phyloP scores from a whole-genome alignment of 164 flowering plant genomes.

The Sedum album region DNA sequence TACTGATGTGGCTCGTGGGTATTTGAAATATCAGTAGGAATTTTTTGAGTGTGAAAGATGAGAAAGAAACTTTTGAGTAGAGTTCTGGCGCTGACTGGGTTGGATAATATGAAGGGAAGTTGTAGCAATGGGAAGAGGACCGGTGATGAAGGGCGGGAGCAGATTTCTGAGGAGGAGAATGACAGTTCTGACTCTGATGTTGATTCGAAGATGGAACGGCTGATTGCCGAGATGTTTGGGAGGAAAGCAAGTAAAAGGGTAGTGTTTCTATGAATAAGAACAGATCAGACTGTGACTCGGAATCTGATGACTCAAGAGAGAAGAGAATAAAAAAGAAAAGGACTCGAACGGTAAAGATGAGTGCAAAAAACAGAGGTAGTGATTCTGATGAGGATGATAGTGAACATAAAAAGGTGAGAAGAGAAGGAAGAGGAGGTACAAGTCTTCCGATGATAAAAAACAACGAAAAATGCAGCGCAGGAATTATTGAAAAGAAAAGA shows the following conservation, averaged over 20 bases:
- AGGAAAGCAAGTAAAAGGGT: neutral
- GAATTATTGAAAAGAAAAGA: neutral
- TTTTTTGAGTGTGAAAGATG: constrained; percentile 70
- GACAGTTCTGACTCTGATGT: neutral
- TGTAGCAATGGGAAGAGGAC: neutral
- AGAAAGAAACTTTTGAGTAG: constrained; percentile 52
- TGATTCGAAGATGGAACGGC: neutral
- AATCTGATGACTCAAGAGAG: neutral
- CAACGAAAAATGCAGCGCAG: neutral
- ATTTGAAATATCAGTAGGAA: constrained; percentile 76
- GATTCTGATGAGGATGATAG: neutral
- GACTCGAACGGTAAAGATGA: neutral
- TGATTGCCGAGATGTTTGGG: neutral
- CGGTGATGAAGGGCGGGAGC: neutral
- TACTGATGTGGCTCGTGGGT: constrained; percentile 55
- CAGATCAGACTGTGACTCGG: neutral
- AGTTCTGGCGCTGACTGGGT: constrained; percentile 37
- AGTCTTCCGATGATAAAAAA: neutral
- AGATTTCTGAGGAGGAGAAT: neutral
- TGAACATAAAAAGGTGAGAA: neutral
- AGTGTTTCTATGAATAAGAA: neutral
- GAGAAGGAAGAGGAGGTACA: neutral
- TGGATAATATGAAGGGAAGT: neutral
- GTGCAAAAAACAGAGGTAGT: neutral
- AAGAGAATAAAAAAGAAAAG: neutral